These are phyloP conservation scores for Alloteropsis semialata DNA, from an alignment of 176 grass and related monocot genomes.

Conservation along the genomic window DNA sequence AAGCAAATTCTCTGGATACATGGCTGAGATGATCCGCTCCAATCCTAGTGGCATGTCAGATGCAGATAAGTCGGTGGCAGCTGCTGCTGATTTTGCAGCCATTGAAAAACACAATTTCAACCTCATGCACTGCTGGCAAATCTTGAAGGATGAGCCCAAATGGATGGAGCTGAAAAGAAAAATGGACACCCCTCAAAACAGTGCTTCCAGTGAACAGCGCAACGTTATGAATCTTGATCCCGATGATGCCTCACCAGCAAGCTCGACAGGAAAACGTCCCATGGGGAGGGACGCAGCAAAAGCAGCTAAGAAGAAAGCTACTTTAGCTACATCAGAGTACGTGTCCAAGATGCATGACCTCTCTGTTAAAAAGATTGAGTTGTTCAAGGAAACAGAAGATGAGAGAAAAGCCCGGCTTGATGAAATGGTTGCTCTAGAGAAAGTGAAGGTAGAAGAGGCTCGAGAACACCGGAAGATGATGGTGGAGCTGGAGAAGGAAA, in stretches of 20 bases:
- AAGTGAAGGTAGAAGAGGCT: background rate
- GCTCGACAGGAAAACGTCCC: background rate
- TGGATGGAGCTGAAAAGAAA: too few species aligned
- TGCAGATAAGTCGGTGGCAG: too few species aligned
- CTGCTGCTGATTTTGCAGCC: too few species aligned
- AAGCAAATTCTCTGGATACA: too few species aligned
- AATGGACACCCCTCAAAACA: too few species aligned
- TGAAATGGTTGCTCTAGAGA: background rate
- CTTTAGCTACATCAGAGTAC: background rate
- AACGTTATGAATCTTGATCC: too few species aligned
- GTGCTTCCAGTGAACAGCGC: too few species aligned
- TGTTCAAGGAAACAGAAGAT: background rate
- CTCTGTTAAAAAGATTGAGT: background rate
- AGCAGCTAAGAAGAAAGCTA: background rate
- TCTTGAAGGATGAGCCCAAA: too few species aligned
- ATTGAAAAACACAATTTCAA: too few species aligned
- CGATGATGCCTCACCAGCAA: background rate
- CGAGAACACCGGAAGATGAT: background rate
- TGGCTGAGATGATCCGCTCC: too few species aligned
- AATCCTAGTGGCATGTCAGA: too few species aligned
- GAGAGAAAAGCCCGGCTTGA: background rate
- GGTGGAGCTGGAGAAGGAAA: background rate
- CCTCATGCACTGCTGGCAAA: too few species aligned
- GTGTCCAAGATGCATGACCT: background rate
- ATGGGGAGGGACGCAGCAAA: background rate